These are phyloP conservation scores for Tribonema minus DNA, from an alignment of 108 stramenopile genomes.

Conservation along the genomic window DNA sequence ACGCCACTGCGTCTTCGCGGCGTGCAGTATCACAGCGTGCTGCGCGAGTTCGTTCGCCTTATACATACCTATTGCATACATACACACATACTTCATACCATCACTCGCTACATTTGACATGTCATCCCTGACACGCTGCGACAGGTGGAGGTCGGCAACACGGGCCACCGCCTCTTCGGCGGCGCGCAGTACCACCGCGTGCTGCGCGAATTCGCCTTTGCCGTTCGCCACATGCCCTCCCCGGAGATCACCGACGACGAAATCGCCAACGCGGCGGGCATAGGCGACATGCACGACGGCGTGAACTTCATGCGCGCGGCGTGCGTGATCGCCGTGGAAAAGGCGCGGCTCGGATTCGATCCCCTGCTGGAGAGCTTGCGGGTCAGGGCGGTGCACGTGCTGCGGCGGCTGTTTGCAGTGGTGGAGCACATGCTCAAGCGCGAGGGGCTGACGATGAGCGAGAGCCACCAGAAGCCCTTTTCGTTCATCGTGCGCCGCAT, in stretches of 20 bases:
- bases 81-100: too few species aligned
- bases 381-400: slow-evolving; percentile 70
- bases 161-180: slow-evolving; percentile 73
- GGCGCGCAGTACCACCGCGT: slow-evolving; percentile 86
- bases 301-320: slow-evolving; percentile 84
- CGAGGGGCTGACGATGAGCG: slow-evolving; percentile 62
- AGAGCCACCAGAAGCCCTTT: slow-evolving; percentile 52
- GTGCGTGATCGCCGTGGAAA: slow-evolving; percentile 85
- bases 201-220: slow-evolving; percentile 76
- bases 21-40: too few species aligned
- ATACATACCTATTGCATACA: too few species aligned
- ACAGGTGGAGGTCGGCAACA: slow-evolving; percentile 52
- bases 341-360: slow-evolving; percentile 77
- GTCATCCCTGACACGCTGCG: too few species aligned
- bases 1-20: too few species aligned
- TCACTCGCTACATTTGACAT: too few species aligned
- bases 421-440: slow-evolving; percentile 77
- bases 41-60: too few species aligned
- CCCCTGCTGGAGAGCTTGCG: slow-evolving; percentile 66
- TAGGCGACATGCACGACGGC: slow-evolving; percentile 84
- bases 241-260: slow-evolving; percentile 79
- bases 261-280: slow-evolving; percentile 88
- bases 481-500: not conserved
- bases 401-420: slow-evolving; percentile 77
- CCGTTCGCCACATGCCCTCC: slow-evolving; percentile 69